phyloP scores from a whole-genome alignment of 176 grass and related monocot genomes.

The Themeda triandra region DNA sequence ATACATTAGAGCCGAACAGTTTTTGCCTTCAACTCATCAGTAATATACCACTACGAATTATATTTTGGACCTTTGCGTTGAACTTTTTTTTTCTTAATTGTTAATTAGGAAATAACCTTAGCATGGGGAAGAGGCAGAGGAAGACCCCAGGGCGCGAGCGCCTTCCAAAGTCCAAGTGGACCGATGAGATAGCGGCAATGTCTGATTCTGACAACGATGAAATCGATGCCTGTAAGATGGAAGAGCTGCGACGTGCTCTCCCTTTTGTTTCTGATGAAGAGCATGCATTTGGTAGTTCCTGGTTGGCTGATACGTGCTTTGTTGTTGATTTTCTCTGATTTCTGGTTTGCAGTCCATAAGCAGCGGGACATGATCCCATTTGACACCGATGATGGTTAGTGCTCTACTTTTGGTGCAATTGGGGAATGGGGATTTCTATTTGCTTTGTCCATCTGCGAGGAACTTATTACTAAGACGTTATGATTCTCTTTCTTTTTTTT shows the following conservation, averaged over 20 bases:
- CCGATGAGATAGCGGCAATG: constrained; percentile 2
- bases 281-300: not conserved
- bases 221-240: constrained; percentile 71
- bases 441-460: not conserved
- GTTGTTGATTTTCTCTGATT: not conserved
- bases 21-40: too few relatives aligned
- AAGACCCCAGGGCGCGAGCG: not conserved
- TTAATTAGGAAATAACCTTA: not conserved
- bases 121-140: constrained; percentile 60
- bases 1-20: too few relatives aligned
- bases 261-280: not conserved
- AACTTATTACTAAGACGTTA: not conserved
- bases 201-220: constrained; percentile 60
- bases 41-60: too few relatives aligned
- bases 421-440: not conserved
- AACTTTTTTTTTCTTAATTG: not conserved
- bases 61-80: not conserved
- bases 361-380: constrained; percentile 78
- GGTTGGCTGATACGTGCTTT: not conserved
- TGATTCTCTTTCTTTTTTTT: constrained; percentile 2
- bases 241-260: not conserved
- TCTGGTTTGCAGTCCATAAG: constrained; percentile 65
- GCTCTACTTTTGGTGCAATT: not conserved
- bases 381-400: constrained; percentile 43
- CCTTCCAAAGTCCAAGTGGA: constrained; percentile 20